A percentile compares a stretch with the other conserved stretches of the same genome.
Conservation (phyloP, 2,329 filamentous ascomycete genomes). For the Clonostachys rosea region DNA sequence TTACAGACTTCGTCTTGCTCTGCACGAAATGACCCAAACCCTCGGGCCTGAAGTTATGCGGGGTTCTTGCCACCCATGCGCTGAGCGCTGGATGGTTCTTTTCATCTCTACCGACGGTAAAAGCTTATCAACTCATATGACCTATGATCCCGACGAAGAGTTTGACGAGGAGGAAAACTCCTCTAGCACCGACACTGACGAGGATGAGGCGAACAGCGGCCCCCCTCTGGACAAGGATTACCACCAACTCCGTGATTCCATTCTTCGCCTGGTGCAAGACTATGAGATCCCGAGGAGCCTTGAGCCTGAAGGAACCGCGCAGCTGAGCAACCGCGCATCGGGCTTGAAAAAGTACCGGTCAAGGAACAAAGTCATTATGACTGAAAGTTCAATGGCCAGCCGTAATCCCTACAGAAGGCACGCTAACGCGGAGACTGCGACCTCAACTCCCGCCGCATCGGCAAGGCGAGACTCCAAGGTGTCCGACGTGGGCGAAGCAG, state of each 20-base stretch:
- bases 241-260: constrained; percentile 74
- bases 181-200: constrained; percentile 54
- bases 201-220: constrained; percentile 55
- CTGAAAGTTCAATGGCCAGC: constrained; percentile 46
- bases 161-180: constrained; percentile 61
- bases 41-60: constrained; percentile 61
- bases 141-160: constrained; percentile 64
- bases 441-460: constrained; percentile 3
- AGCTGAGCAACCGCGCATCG: constrained; percentile 68
- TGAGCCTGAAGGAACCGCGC: constrained; percentile 54
- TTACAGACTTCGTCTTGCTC: constrained; percentile 59
- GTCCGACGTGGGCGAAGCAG: neutral
- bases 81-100: constrained; percentile 77
- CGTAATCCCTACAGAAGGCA: constrained; percentile 52
- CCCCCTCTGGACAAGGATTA: constrained; percentile 74
- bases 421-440: constrained; percentile 6
- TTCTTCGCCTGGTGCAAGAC: constrained; percentile 76
- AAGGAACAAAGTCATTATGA: constrained; percentile 52
- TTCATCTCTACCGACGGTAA: constrained; percentile 73
- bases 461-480: constrained; percentile 2
- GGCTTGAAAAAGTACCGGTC: constrained; percentile 55
- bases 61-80: constrained; percentile 71
- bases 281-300: constrained; percentile 72
- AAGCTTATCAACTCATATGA: constrained; percentile 66
- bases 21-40: constrained; percentile 66